Conservation (phyloP, 768 basidiomycete genomes). For the Lenzites betulinus region DNA sequence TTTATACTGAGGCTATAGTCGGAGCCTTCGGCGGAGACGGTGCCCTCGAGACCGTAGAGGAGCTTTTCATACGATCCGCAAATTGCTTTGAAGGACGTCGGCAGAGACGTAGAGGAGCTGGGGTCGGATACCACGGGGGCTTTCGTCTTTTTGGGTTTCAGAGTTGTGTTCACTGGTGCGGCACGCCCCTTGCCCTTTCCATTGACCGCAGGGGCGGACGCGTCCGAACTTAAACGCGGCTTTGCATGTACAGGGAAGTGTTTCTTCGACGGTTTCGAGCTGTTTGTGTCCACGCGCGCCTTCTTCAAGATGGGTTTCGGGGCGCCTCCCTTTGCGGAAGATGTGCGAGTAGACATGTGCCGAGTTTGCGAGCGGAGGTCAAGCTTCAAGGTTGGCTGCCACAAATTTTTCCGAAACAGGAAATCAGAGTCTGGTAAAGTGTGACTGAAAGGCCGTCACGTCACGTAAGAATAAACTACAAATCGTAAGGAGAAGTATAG, state of each 20-base stretch:
- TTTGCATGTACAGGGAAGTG: neutral
- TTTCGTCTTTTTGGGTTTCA: constrained; percentile 8
- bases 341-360: constrained; percentile 15
- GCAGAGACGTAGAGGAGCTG: constrained; percentile 34
- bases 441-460: neutral
- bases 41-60: constrained; percentile 85
- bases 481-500: too few species aligned
- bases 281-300: neutral
- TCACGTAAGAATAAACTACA: too few species aligned
- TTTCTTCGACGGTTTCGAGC: neutral
- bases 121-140: constrained; percentile 1
- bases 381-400: neutral
- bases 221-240: neutral
- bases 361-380: neutral
- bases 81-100: constrained; percentile 78
- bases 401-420: constrained; percentile 22
- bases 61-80: constrained; percentile 97
- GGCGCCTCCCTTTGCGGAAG: constrained; percentile 12
- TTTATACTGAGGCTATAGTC: constrained; percentile 49
- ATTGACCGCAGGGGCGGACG: constrained; percentile 8
- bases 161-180: constrained; percentile 13
- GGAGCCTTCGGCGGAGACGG: constrained; percentile 39
- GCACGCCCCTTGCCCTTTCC: constrained; percentile 36
- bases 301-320: constrained; percentile 25
- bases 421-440: neutral